Evolutionary conservation across 2,329 filamentous ascomycete species (phyloP), one percentile per base, ranked within the genome.

Genomic region (Torrubiella hemipterigena): DNA sequence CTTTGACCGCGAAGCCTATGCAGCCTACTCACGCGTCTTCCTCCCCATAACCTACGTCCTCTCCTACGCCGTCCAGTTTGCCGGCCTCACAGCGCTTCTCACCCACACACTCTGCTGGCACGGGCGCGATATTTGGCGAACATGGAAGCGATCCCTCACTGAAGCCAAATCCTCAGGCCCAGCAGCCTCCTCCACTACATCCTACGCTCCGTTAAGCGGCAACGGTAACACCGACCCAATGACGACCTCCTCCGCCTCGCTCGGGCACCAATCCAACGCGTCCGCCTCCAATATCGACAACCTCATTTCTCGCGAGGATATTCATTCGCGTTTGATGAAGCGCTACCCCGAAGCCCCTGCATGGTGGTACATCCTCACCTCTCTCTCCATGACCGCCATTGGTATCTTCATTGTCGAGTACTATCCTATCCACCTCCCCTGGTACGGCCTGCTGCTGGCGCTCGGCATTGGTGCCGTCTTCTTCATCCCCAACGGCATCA

Each of bases 401-500:
- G 83, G 81, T 28, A 83, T 89, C 30, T 91, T 87, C 48, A 69
- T 89, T 9, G 82, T 89, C 17, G 83, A 91, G 58, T 85, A 87
- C 73, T 85, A 83, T 48, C 83, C 83, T 1, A 69, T 91, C 27
- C 77, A 87, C 48, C 63, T 93, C 2, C 85, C 85, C 0, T 93
- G 85, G 80, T 91, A 91, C 46, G 85, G 85, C 4, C 64, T 93
- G 4, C 62, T 93, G 12, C 67, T 93, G 6, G 81, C 85, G 2
- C 66, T 93, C 3, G 71, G 65, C 17, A 84, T 93, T 32, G 85
- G 83, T 38, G 75, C 77, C 14, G 55, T 89, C 33, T 79, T 93
- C 38, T 93, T 93, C 59, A 84, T 93, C 36, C 85, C 85, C 9
- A 89, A 91, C 40, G 85, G 85, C 38, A 91, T 93, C 49, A 81